phyloP scores from a whole-genome alignment of 140 eudicot genomes.

The Ambrosia hybrid region DNA sequence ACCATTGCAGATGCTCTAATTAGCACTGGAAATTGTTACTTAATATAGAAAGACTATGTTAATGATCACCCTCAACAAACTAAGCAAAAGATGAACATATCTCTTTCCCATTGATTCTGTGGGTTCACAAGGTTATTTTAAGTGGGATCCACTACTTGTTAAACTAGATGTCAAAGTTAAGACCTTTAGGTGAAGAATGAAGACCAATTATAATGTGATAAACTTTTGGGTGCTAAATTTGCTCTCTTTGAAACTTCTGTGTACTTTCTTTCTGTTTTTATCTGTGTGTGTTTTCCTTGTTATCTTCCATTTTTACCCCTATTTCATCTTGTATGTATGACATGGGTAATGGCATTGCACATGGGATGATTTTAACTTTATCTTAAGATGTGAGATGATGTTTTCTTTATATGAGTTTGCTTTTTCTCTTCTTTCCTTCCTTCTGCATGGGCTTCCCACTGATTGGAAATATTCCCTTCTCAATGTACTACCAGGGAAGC shows the following conservation, averaged over 20 bases:
- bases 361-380: constrained; percentile 70
- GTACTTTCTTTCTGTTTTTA: constrained; percentile 27
- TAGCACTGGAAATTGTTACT: constrained; percentile 1
- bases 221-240: constrained; percentile 45
- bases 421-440: constrained; percentile 44
- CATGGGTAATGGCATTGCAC: constrained; percentile 56
- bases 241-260: constrained; percentile 40
- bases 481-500: constrained; percentile 67
- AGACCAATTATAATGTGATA: constrained; percentile 30
- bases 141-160: constrained; percentile 45
- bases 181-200: constrained; percentile 35
- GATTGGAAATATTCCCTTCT: constrained; percentile 51
- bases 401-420: constrained; percentile 47
- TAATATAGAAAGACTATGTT: constrained; percentile 13
- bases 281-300: constrained; percentile 7
- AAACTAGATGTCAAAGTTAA: constrained; percentile 53
- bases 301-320: constrained; percentile 30
- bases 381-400: constrained; percentile 42
- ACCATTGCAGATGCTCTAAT: too few relatives aligned
- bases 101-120: constrained; percentile 59
- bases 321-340: constrained; percentile 23
- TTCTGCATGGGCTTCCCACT: constrained; percentile 55
- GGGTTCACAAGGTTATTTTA: constrained; percentile 47
- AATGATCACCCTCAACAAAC: constrained; percentile 12
- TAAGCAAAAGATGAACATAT: constrained; percentile 36